Conservation (phyloP, 2,329 filamentous ascomycete species). For the Chaetomium globosum region DNA sequence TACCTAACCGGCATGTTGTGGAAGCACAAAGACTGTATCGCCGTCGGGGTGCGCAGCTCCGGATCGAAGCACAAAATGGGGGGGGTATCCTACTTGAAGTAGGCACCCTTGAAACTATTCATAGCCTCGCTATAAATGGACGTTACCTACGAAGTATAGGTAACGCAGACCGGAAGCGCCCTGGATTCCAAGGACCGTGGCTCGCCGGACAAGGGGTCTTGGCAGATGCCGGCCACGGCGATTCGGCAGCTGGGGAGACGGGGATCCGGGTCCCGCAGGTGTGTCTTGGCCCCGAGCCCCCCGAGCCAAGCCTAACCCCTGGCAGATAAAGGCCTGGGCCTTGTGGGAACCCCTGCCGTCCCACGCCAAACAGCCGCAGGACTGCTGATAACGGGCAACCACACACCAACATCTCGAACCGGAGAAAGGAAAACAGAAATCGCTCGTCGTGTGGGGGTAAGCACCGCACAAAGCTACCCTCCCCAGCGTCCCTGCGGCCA, state of each 20-base stretch:
- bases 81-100: background rate
- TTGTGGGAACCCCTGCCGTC: slow-evolving; percentile 12
- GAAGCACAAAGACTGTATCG: background rate
- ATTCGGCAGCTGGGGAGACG: slow-evolving; percentile 4
- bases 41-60: background rate
- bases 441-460: background rate
- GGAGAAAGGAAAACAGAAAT: background rate
- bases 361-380: slow-evolving; percentile 7
- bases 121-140: background rate
- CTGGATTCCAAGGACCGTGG: background rate
- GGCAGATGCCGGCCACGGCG: background rate
- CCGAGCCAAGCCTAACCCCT: slow-evolving; percentile 8
- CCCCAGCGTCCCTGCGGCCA: background rate
- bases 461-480: background rate
- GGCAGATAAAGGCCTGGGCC: slow-evolving; percentile 10
- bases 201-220: slow-evolving; percentile 9
- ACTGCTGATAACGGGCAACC: slow-evolving; percentile 12
- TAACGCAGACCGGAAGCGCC: background rate
- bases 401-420: slow-evolving; percentile 7
- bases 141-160: background rate
- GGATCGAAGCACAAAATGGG: background rate
- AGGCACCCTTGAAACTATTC: background rate
- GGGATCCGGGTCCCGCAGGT: slow-evolving; percentile 7
- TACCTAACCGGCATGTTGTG: background rate
- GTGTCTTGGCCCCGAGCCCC: slow-evolving; percentile 21